Conservation (phyloP, 306 rosid genomes). For the Dalbergia cochinchinensis region DNA sequence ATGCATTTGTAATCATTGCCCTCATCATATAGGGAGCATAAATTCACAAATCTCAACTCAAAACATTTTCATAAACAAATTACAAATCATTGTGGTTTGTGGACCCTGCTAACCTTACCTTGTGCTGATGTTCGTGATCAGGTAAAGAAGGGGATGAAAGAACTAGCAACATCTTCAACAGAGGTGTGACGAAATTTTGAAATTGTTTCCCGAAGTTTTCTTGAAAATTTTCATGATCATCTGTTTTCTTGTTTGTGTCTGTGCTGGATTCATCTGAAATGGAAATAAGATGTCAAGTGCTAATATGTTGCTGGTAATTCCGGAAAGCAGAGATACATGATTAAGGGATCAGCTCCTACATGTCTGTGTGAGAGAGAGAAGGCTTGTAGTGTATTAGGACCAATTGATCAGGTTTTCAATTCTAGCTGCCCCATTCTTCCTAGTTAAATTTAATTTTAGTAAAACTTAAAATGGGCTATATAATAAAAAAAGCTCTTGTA, state of each 20-base stretch:
- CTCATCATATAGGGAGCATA: constrained; percentile 9
- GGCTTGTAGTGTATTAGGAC: too few species aligned
- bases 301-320: neutral
- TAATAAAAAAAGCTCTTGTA: too few species aligned
- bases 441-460: too few species aligned
- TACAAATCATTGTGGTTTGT: neutral
- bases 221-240: constrained; percentile 65
- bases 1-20: neutral
- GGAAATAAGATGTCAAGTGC: constrained; percentile 32
- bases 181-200: constrained; percentile 62
- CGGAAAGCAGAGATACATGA: neutral
- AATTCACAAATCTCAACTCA: constrained; percentile 13
- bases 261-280: constrained; percentile 76
- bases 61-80: too few species aligned
- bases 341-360: neutral
- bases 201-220: constrained; percentile 65
- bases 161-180: constrained; percentile 67
- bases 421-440: too few species aligned
- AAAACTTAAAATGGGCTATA: too few species aligned
- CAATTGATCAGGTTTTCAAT: too few species aligned
- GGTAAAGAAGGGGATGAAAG: constrained; percentile 62
- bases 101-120: constrained; percentile 56
- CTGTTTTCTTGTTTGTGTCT: constrained; percentile 46
- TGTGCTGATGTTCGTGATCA: constrained; percentile 65
- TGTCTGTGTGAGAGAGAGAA: too few species aligned